phyloP scores from a whole-genome alignment of 2,329 filamentous ascomycete species.

The Davidsoniella eucalypti region DNA sequence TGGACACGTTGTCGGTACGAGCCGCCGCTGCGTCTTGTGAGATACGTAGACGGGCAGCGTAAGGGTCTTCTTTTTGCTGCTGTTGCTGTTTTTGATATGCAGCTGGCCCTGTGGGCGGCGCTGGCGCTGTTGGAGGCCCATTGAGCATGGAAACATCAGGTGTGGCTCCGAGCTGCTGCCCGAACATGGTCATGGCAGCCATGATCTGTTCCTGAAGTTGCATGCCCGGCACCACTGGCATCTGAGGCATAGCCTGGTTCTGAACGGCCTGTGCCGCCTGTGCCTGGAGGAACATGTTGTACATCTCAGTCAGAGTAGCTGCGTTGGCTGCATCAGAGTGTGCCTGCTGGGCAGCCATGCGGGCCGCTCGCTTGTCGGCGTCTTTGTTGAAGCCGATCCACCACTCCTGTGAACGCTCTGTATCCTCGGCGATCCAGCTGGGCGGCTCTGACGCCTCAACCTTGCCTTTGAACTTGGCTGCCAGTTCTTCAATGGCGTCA shows the following conservation, averaged over 20 bases:
- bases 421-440: conserved; percentile 31
- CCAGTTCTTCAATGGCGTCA: conserved; percentile 26
- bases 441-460: conserved; percentile 36
- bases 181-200: conserved; percentile 9
- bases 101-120: conserved; percentile 1
- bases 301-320: conserved; percentile 7
- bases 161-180: background rate
- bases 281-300: conserved; percentile 10
- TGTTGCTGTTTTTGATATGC: conserved; percentile 11
- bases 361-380: conserved; percentile 19
- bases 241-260: conserved; percentile 5
- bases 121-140: background rate
- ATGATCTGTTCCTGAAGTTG: conserved; percentile 12
- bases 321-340: conserved; percentile 24
- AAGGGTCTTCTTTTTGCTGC: conserved; percentile 22
- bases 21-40: conserved; percentile 19
- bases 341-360: background rate
- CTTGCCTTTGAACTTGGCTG: conserved; percentile 26
- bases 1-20: conserved; percentile 13
- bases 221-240: background rate
- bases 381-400: conserved; percentile 31
- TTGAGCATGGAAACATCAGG: background rate
- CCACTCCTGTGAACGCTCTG: conserved; percentile 35
- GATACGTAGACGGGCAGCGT: conserved; percentile 25
- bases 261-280: conserved; percentile 11